Evolutionary conservation across 1,139 yeast genomes (phyloP), one percentile per base, ranked within the genome.

Genomic region (Candida sp.): DNA sequence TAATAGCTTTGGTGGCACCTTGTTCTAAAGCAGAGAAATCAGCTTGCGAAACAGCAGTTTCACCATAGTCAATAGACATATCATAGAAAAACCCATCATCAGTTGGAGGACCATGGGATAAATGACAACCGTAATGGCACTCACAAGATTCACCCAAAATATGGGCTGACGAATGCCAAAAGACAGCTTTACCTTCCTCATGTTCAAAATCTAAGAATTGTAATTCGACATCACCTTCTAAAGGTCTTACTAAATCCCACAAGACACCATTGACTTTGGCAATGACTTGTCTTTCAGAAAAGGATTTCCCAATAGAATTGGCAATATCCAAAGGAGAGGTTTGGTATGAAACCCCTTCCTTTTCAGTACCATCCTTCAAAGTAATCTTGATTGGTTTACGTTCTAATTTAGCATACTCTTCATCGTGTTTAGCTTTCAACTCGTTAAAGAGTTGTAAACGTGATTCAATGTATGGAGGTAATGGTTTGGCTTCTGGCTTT

Each of bases 151-250:
- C 99, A 68, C 99, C 99, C 56, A 95, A 76, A 48, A 95, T 93
- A 70, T 95, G 99, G 45, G 99, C 99, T 55, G 96, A 86, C 4
- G 99, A 93, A 67, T 95, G 99, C 99, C 99, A 95, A 71, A 95
- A 95, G 39, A 93, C 99, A 53, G 83, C 83, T 64, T 84, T 88
- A 66, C 98, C 99, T 62, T 91, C 98, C 21, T 88, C 89, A 51
- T 69, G 72, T 22, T 73, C 78, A 45, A 95, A 95, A 52, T 73
- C 79, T 50, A 71, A 68, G 57, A 90, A 86, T 63, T 89, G 95
- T 53, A 95, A 73, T 38, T 68, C 64, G 41, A 79, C 72, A 53
- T 85, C 89, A 30, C 68, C 76, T 70, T 93, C 99, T 44, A 95
- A 75, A 15, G 98, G 97, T 69, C 99, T 86, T 51, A 86, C 95